Evolutionary conservation across 768 basidiomycete species (phyloP), one percentile per base, ranked within the genome.

Genomic region (Trametopsis cervina): DNA sequence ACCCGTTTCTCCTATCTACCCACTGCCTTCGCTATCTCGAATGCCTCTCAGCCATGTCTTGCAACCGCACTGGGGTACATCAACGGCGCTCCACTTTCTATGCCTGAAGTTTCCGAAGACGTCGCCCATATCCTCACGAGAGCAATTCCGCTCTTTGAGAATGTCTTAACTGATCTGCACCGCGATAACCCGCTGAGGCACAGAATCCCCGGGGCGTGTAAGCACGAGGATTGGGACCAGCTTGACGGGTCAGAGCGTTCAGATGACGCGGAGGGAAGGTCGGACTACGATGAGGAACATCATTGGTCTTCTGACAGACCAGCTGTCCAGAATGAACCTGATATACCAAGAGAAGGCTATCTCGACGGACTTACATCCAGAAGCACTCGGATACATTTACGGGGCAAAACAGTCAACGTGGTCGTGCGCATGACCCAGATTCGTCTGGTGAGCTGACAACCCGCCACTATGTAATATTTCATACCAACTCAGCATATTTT

Each of bases 131-230:
- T 71, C 22, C 59, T 79, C 4, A 54, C 61, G 1, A 49, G 52
- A 1, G 66, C 71, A 29, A 51, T 79, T 11, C 76, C 77, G 12
- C 59, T 78, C 11, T 76, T 79, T 56, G 77, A 78, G 52, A 72
- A 71, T 46, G 65, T 69, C 15, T 66, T 79, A 12, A 77, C 76
- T 1, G 77, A 79, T 54, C 57, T 78, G 26, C 74, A 77, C 50
- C 62, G 70, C 24, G 71, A 71, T 52, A 77, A 78, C 50, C 71
- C 72, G 2, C 58, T 72, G 1, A 44, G 43, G 7, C 72, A 64
- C 42, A 66, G 76, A 7, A 75, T 77, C 29, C 55, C 61, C n/a
- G 71, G 70, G 0, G 45, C 65, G 1, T 73, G 66, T 54, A 57
- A 56, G 33, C 75, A 75, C 50, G 65, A 63, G 2, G 57, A 68